Evolutionary conservation across 2,329 filamentous ascomycete genomes (phyloP).

Genomic region (Dichotomopilus funicola): DNA sequence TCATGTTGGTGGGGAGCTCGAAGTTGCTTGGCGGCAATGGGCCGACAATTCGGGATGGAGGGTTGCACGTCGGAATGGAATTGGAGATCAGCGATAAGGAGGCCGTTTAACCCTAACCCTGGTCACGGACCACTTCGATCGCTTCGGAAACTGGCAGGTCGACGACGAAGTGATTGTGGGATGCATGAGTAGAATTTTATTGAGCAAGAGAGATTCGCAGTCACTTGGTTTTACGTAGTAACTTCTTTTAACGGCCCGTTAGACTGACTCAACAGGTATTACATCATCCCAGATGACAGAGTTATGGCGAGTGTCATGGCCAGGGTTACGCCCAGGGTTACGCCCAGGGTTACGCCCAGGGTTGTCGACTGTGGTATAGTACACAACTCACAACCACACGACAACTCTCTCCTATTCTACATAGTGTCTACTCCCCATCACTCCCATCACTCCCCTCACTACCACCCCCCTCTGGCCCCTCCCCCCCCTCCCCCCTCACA

Average conservation of each 20-base stretch:
- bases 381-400: neutral
- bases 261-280: too few species aligned
- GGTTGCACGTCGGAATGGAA: neutral
- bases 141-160: too few species aligned
- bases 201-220: too few species aligned
- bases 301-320: too few species aligned
- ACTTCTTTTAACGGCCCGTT: too few species aligned
- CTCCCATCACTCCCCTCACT: constrained; percentile 7
- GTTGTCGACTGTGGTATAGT: neutral
- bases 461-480: neutral
- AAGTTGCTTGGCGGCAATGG: constrained; percentile 10
- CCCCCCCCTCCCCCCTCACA: constrained; percentile 7
- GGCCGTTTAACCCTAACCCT: neutral
- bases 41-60: neutral
- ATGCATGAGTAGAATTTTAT: too few species aligned
- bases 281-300: too few species aligned
- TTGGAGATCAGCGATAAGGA: neutral
- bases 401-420: neutral
- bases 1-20: constrained; percentile 31
- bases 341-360: too few species aligned
- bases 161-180: too few species aligned
- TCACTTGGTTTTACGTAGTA: too few species aligned
- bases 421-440: neutral
- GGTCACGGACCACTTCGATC: too few species aligned
- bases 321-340: too few species aligned